Base-by-base conservation (phyloP, 148 eudicot species). In the Vaccinium myrtillus region DNA sequence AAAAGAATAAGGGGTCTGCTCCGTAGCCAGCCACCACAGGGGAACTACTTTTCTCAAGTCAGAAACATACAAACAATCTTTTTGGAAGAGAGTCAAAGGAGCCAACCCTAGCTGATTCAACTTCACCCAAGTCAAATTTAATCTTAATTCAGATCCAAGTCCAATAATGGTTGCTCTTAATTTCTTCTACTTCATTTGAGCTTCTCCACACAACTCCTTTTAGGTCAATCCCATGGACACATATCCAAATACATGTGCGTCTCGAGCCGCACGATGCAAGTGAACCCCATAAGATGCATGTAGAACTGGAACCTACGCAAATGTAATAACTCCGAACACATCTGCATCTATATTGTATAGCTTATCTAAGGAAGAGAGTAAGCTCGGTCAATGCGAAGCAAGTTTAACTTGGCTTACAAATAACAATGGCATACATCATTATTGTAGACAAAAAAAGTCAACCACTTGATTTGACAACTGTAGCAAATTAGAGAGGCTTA, bases 91-190 rank as follows among this genome's bases (percentile, higher is more conserved):
- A 67, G 39, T 27, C 73, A 67, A 67, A 27, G 14, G 73, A 67
- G 73, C 39, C 73, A 67, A 67, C 73, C 73, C 73, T 10, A 30
- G 73, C 25, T 63, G 27, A 63, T 69, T 69, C 74, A 69, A 69
- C 74, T 69, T 30, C 8, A 30, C 8, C 18, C 43, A 5, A 69
- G 74, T 27, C 39, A 69, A 69, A 69, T 3, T 13, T 67, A 12
- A 67, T 27, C 73, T 69, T 12, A 7, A 69, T 69, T 39, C 1
- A 18, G 18, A 69, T 69, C 74, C 1, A 18, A 69, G 74, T 69
- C 36, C 74, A 69, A 27, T 69, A 27, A 18, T 13, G 13, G 16
- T 69, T 27, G 18, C 36, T 69, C 39, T 12, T 69, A 12, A 4
- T 27, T 25, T 25, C 73, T 21, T 21, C 15, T 9, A 10, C 30